A percentile compares a stretch with the other conserved stretches of the same genome.
These are phyloP conservation scores for Hexamita inflata DNA, from an alignment of 208 protist genomes.

Conservation along the genomic window DNA sequence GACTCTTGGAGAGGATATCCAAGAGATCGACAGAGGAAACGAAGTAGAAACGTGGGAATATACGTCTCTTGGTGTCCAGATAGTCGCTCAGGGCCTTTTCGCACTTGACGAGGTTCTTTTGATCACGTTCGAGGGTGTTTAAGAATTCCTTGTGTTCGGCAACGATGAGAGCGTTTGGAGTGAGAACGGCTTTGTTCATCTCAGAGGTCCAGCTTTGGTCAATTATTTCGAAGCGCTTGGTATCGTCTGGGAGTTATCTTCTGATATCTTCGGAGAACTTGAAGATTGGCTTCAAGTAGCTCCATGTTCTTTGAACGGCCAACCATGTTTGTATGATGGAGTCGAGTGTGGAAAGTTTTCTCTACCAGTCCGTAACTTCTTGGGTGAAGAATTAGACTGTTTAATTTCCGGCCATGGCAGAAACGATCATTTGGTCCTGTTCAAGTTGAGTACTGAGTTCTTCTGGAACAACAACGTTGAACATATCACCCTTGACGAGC, in stretches of 20 bases:
- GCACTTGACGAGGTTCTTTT: constrained; percentile 49
- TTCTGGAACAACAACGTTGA: constrained; percentile 15
- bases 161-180: constrained; percentile 36
- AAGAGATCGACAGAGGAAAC: constrained; percentile 84
- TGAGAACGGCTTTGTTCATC: neutral
- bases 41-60: constrained; percentile 95
- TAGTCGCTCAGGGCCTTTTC: constrained; percentile 86
- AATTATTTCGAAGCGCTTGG: constrained; percentile 32
- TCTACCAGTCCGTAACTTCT: constrained; percentile 26
- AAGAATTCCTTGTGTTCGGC: constrained; percentile 70
- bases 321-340: constrained; percentile 24
- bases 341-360: constrained; percentile 9
- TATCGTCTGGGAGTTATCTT: constrained; percentile 31
- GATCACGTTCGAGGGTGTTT: constrained; percentile 12
- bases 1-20: constrained; percentile 82
- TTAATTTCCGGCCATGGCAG: constrained; percentile 22
- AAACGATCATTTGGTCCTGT: constrained; percentile 8
- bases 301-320: constrained; percentile 28
- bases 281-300: constrained; percentile 36
- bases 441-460: constrained; percentile 27
- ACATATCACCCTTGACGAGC: neutral
- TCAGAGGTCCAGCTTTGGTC: neutral
- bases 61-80: constrained; percentile 81
- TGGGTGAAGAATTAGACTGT: constrained; percentile 9
- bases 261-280: constrained; percentile 35